phyloP scores from a whole-genome alignment of 768 basidiomycete genomes.

The Cantharellus cinnabarinus region DNA sequence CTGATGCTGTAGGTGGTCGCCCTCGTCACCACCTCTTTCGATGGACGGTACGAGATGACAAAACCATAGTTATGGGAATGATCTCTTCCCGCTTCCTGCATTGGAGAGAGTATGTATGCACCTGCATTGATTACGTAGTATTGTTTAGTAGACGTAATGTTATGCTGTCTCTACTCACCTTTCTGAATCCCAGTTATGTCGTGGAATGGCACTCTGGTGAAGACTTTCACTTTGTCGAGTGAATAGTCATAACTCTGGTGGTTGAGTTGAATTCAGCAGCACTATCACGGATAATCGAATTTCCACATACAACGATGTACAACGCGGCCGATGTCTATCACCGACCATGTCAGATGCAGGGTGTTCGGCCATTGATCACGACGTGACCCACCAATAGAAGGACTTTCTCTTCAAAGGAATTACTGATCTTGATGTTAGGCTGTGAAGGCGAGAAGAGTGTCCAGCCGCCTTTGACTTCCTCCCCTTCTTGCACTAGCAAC shows the following conservation, averaged over 20 bases:
- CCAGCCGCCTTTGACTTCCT: slow-evolving; percentile 71
- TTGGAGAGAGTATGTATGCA: slow-evolving; percentile 84
- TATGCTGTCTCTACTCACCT: slow-evolving; percentile 27
- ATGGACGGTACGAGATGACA: slow-evolving; percentile 53
- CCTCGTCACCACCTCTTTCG: slow-evolving; percentile 44
- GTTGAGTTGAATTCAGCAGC: not conserved
- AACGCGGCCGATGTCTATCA: slow-evolving; percentile 29
- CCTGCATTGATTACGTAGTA: slow-evolving; percentile 25
- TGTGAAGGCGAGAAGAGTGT: slow-evolving; percentile 74
- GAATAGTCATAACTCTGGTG: slow-evolving; percentile 78
- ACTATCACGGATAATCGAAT: not conserved
- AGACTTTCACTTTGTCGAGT: slow-evolving; percentile 77
- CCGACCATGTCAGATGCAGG: not conserved
- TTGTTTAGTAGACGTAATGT: not conserved
- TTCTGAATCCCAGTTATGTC: slow-evolving; percentile 59
- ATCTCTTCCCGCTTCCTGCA: slow-evolving; percentile 84
- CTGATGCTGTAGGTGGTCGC: slow-evolving; percentile 70
- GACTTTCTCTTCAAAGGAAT: slow-evolving; percentile 88
- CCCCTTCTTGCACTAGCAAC: slow-evolving; percentile 53
- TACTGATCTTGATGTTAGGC: slow-evolving; percentile 45
- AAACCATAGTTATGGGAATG: slow-evolving; percentile 79
- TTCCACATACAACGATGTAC: slow-evolving; percentile 50
- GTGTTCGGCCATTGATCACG: not conserved
- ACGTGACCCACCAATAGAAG: slow-evolving; percentile 47
- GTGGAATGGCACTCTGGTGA: slow-evolving; percentile 71